phyloP scores from a whole-genome alignment of 352 stramenopile species.

The Detonula confervacea region DNA sequence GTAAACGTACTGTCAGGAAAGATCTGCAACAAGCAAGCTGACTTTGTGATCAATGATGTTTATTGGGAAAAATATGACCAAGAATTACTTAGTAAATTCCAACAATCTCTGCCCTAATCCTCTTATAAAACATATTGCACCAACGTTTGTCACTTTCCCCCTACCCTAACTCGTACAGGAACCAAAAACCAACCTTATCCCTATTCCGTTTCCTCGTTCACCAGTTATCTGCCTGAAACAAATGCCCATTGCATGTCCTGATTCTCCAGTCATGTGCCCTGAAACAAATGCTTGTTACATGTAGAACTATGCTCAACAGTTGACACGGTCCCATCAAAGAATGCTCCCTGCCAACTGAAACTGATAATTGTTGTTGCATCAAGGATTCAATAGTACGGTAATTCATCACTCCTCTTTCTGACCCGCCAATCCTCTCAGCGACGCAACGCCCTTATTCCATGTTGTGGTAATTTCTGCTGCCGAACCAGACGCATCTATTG shows the following conservation, averaged over 20 bases:
- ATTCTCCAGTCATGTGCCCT: no score
- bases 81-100: slow-evolving; percentile 40
- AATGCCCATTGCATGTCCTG: no score
- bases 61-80: slow-evolving; percentile 44
- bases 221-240: no score
- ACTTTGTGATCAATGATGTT: slow-evolving; percentile 10
- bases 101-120: slow-evolving; percentile 30
- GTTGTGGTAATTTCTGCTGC: slow-evolving; percentile 22
- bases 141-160: not conserved
- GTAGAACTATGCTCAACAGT: no score
- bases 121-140: slow-evolving; percentile 1
- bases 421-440: slow-evolving; percentile 25
- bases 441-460: slow-evolving; percentile 54
- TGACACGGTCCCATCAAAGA: not conserved
- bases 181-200: no score
- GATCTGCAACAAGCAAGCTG: not conserved
- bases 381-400: no score
- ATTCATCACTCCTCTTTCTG: slow-evolving; percentile 43
- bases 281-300: no score
- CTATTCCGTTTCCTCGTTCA: no score
- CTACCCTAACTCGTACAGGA: no score
- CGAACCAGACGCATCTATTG: slow-evolving; percentile 2
- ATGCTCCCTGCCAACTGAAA: no score
- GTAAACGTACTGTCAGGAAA: slow-evolving; percentile 33
- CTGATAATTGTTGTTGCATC: no score